A percentile compares a stretch with the other conserved stretches of the same genome.
Conservation (phyloP, 306 rosid genomes). For the Cucumis melo region DNA sequence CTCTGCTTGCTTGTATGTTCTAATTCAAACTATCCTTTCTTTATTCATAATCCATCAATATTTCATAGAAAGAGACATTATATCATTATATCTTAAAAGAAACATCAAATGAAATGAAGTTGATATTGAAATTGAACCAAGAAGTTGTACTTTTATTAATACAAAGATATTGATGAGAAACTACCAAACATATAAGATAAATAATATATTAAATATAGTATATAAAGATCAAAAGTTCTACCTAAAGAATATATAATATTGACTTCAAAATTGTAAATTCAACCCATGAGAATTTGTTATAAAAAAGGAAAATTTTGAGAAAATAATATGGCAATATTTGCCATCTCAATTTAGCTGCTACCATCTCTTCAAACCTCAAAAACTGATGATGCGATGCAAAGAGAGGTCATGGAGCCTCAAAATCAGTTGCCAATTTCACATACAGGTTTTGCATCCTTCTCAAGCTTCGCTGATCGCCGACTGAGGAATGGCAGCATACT, state of each 20-base stretch:
- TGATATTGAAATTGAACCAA: not conserved
- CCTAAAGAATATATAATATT: not conserved
- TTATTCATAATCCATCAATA: not conserved
- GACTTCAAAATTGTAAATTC: not conserved
- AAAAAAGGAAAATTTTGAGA: not conserved
- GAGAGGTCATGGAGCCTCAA: not conserved
- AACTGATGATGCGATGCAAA: not conserved
- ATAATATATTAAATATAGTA: not conserved
- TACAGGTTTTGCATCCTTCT: not conserved
- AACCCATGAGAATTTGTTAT: not conserved
- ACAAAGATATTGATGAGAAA: not conserved
- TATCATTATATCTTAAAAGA: too few species aligned
- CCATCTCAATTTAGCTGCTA: not conserved
- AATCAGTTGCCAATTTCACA: not conserved
- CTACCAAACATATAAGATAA: not conserved
- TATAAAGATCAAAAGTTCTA: not conserved
- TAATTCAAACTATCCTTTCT: not conserved
- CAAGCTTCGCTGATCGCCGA: slow-evolving; percentile 35
- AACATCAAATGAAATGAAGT: too few species aligned
- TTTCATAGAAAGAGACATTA: too few species aligned
- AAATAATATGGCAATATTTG: not conserved
- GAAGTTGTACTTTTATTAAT: not conserved
- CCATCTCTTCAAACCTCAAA: not conserved
- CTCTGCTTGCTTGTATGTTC: not conserved
- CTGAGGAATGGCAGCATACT: slow-evolving; percentile 31